Conservation (phyloP, 495 filamentous ascomycete species). For the Hyaloscypha finlandica region DNA sequence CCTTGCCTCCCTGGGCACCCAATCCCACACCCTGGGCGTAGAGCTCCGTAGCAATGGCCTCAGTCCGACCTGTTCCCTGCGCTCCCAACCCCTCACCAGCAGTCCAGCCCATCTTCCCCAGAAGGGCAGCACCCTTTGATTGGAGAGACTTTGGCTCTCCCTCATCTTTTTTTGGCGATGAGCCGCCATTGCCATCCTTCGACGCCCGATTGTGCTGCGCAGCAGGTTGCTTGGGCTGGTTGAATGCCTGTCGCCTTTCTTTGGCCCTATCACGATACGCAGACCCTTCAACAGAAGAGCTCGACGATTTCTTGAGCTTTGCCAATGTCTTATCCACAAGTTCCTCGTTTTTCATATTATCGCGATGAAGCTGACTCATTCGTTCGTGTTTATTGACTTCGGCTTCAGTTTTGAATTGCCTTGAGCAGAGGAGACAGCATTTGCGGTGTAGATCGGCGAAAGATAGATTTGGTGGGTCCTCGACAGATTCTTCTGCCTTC, state of each 20-base stretch:
- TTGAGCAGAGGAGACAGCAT: slow-evolving; percentile 77
- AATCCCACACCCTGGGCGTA: slow-evolving; percentile 85
- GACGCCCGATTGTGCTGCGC: slow-evolving; percentile 43
- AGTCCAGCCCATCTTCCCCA: slow-evolving; percentile 91
- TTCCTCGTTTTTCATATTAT: slow-evolving; percentile 64
- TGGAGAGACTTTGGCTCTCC: slow-evolving; percentile 39
- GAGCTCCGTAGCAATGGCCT: slow-evolving; percentile 74
- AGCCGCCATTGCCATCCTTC: slow-evolving; percentile 11
- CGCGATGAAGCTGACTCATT: slow-evolving; percentile 70
- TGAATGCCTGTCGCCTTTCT: slow-evolving; percentile 76
- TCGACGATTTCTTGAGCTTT: slow-evolving; percentile 58
- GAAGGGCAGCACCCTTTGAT: slow-evolving; percentile 82
- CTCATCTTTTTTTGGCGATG: slow-evolving; percentile 24
- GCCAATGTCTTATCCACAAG: slow-evolving; percentile 58
- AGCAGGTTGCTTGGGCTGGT: slow-evolving; percentile 60
- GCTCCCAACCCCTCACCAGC: slow-evolving; percentile 80
- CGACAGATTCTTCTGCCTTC: background rate
- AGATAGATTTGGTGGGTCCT: slow-evolving; percentile 49
- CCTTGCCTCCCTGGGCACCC: slow-evolving; percentile 77
- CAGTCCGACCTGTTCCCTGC: slow-evolving; percentile 73
- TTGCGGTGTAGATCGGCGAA: slow-evolving; percentile 71
- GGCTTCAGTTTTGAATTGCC: slow-evolving; percentile 67
- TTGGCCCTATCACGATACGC: slow-evolving; percentile 82
- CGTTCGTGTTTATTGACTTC: slow-evolving; percentile 78
- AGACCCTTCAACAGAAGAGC: slow-evolving; percentile 35